Base-by-base conservation (phyloP, 345 rosid genomes). In the Diplotaxis tenuifolia region DNA sequence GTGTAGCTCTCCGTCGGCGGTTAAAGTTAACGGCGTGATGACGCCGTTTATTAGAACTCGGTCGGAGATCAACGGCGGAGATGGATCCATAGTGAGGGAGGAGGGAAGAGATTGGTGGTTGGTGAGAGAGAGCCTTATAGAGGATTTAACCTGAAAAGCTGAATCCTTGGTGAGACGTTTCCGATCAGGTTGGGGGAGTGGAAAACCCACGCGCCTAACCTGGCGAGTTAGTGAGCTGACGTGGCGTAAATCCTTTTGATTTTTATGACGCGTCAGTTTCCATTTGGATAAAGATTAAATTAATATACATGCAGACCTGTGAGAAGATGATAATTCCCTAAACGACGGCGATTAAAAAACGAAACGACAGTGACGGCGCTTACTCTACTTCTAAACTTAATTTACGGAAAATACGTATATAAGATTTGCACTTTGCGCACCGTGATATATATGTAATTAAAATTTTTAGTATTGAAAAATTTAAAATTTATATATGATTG, bases 1-100 rank as follows among this genome's bases (percentile, higher is more conserved):
- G 36, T 67, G 77, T 60, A 87, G 82, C 75, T 66, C 78, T 6
- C 96, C 96, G 49, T 85, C 89, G 2, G 71, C 69, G 3, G 94
- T 82, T 32, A 95, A 45, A 3, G 84, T 73, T 60, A 88, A 69
- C 69, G 74, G 52, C 18, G 85, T 78, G 4, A 60, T 56, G 5
- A 67, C 52, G 2, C 87, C 88, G 57, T 85, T 77, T 57, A 89
- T n/a, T 6, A 54, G 40, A 8, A 89, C 95, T 65, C 77, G 77
- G 56, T 85, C 92, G 42, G 92, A 81, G 1, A 83, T 23, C 25
- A 55, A 12, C 66, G 75, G 67, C 25, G 75, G 68, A 16, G 57
- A 12, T 0, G 16, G 53, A 55, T 76, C 79, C 85, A 82, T 82
- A 3, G 59, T 31, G 32, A 52, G 36, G 27, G 69, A 65, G 40